Percentiles rank a stretch among this genome's conserved stretches.
Evolutionary conservation across 805 yeast genomes (phyloP).

Genomic region (Cyberlindnera lachancei): DNA sequence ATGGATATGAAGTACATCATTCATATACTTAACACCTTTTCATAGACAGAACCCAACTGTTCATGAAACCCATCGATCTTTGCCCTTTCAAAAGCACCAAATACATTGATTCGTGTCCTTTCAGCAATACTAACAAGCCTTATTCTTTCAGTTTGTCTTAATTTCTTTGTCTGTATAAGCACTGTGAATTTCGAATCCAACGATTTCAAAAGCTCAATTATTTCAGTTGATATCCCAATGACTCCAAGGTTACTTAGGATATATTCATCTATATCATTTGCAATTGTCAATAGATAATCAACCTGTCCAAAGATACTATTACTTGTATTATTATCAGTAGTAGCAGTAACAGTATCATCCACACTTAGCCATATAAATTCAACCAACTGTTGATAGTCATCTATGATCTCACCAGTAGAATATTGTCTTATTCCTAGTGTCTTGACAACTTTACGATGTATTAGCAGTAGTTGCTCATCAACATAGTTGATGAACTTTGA

Average conservation of each 20-base stretch:
- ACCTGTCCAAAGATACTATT: constrained; percentile 44
- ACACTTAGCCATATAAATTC: constrained; percentile 60
- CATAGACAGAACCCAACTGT: constrained; percentile 38
- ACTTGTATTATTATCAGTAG: constrained; percentile 16
- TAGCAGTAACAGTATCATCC: no score
- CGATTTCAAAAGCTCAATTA: constrained; percentile 31
- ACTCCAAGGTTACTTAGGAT: constrained; percentile 36
- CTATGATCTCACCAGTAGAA: background rate
- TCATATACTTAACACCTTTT: no score
- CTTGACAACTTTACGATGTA: constrained; percentile 48
- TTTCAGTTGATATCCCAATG: constrained; percentile 23
- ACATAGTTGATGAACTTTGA: constrained; percentile 46
- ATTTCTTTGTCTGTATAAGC: constrained; percentile 24
- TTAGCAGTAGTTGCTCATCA: constrained; percentile 43
- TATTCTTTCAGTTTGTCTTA: constrained; percentile 44
- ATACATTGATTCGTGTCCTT: constrained; percentile 38
- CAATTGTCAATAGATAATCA: constrained; percentile 51
- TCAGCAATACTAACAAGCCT: constrained; percentile 47
- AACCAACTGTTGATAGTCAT: constrained; percentile 40
- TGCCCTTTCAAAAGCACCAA: constrained; percentile 26
- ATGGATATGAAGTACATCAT: no score
- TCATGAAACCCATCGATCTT: constrained; percentile 34
- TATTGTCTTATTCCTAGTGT: constrained; percentile 15
- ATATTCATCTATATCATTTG: constrained; percentile 64
- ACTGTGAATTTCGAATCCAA: constrained; percentile 37